phyloP scores from a whole-genome alignment of 176 grass and related monocot species.

The Typha latifolia region DNA sequence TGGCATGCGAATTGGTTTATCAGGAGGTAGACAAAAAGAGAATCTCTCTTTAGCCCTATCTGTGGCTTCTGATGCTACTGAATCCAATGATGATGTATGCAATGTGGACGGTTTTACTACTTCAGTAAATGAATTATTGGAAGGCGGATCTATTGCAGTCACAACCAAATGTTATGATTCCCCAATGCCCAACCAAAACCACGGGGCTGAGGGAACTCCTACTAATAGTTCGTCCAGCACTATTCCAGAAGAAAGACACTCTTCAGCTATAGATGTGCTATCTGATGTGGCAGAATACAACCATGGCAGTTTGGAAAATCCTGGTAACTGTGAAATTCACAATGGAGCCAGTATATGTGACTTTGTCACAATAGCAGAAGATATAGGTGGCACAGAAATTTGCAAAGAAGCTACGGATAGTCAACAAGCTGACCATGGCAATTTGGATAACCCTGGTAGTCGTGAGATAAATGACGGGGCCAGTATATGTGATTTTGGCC shows the following conservation, averaged over 20 bases:
- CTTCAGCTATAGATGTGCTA: too few species aligned
- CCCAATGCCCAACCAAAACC: neutral
- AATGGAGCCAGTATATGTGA: too few species aligned
- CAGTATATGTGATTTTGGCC: too few species aligned
- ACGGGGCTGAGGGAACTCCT: neutral
- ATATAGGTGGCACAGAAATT: neutral
- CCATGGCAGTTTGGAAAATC: constrained; percentile 11
- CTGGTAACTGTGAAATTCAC: constrained; percentile 19
- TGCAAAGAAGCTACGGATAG: neutral
- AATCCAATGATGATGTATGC: neutral
- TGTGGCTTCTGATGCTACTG: neutral
- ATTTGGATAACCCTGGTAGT: constrained; percentile 8
- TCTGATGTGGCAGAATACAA: too few species aligned
- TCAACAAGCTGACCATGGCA: constrained; percentile 5
- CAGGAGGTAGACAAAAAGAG: neutral
- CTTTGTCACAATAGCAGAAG: too few species aligned
- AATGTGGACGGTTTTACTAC: neutral
- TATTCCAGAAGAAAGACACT: too few species aligned
- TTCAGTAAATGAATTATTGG: neutral
- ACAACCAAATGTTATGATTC: neutral
- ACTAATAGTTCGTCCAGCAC: neutral
- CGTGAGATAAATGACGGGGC: constrained; percentile 6
- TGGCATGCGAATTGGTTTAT: neutral
- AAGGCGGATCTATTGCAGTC: neutral
- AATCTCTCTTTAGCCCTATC: neutral